Conservation (phyloP, 225 moss, liverwort and hornwort genomes). For the Anthoceros angustus region DNA sequence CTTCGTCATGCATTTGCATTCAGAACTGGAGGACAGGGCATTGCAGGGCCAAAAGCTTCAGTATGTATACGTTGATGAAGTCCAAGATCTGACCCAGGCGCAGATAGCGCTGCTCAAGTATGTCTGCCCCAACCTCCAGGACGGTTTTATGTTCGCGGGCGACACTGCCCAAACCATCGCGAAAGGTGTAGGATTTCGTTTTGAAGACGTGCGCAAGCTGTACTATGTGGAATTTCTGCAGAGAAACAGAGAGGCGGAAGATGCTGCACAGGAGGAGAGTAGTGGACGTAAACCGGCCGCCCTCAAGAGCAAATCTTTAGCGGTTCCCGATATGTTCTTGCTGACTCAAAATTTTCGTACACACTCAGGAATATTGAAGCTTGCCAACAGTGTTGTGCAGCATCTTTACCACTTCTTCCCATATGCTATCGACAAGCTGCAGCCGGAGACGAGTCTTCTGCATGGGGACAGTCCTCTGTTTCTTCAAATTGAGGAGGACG, state of each 20-base stretch:
- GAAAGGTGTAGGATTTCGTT: constrained; percentile 39
- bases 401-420: constrained; percentile 35
- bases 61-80: constrained; percentile 46
- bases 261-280: neutral
- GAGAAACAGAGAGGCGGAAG: neutral
- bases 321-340: constrained; percentile 36
- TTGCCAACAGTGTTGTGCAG: constrained; percentile 37
- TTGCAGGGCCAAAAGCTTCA: constrained; percentile 31
- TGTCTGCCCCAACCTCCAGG: constrained; percentile 22
- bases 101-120: constrained; percentile 39
- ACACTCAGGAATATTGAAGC: constrained; percentile 29
- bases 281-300: constrained; percentile 8
- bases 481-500: constrained; percentile 24
- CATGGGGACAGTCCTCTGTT: constrained; percentile 35
- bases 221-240: constrained; percentile 36
- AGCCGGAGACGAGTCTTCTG: constrained; percentile 35
- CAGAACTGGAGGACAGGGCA: constrained; percentile 14
- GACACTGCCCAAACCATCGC: constrained; percentile 51
- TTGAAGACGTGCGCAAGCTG: constrained; percentile 32
- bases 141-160: constrained; percentile 43
- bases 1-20: constrained; percentile 27
- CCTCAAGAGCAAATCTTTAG: no score
- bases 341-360: constrained; percentile 38
- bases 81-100: constrained; percentile 43
- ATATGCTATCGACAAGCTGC: constrained; percentile 26